Evolutionary conservation across 2,329 filamentous ascomycete species (phyloP).

Genomic region (Aspergillus hortae): DNA sequence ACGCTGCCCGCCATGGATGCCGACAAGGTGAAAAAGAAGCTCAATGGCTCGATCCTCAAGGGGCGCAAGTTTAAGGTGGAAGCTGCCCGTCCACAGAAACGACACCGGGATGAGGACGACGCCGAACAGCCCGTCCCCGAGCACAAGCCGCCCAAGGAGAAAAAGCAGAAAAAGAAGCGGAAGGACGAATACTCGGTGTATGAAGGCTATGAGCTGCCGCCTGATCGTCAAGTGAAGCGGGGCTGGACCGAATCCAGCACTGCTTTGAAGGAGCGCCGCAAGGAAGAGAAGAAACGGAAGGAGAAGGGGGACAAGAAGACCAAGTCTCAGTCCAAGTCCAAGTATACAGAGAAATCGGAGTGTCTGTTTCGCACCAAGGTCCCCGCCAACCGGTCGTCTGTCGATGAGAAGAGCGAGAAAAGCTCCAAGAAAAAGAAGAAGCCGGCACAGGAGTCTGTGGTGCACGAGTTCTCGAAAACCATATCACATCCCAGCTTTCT

Average conservation of each 20-base stretch:
- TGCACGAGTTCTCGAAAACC: constrained; percentile 89
- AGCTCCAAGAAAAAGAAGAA: constrained; percentile 62
- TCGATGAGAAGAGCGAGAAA: constrained; percentile 30
- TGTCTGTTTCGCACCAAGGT: constrained; percentile 80
- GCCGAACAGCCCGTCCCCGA: constrained; percentile 23
- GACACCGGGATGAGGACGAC: constrained; percentile 40
- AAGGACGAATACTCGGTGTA: constrained; percentile 53
- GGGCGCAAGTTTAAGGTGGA: constrained; percentile 83
- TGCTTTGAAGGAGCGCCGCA: constrained; percentile 41
- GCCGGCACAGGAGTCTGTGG: constrained; percentile 60
- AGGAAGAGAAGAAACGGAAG: constrained; percentile 47
- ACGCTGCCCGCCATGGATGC: constrained; percentile 78
- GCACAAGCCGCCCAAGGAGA: constrained; percentile 33
- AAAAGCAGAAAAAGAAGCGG: constrained; percentile 38
- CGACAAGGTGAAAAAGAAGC: constrained; percentile 85
- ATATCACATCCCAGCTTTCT: constrained; percentile 79
- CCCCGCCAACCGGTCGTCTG: constrained; percentile 53
- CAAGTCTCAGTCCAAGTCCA: constrained; percentile 62
- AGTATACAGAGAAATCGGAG: constrained; percentile 76
- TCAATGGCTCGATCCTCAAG: constrained; percentile 80
- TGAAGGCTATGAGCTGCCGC: constrained; percentile 68
- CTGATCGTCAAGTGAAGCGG: constrained; percentile 76
- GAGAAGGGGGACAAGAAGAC: constrained; percentile 55
- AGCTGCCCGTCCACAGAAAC: constrained; percentile 66
- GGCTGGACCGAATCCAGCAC: constrained; percentile 75